These are phyloP conservation scores for Pecoramyces ruminantium DNA, from an alignment of 192 early-diverging fungal genomes.

Conservation along the genomic window DNA sequence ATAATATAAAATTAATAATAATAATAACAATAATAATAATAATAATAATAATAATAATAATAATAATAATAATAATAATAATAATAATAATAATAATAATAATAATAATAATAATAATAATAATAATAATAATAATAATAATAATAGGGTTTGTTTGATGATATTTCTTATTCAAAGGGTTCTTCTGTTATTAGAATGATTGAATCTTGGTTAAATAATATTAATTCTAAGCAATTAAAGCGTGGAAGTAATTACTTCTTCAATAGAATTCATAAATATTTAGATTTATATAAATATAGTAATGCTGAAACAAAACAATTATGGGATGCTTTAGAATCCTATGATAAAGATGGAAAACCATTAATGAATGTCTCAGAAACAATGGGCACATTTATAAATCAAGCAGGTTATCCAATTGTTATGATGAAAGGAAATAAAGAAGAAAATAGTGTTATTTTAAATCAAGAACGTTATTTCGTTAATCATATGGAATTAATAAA, in stretches of 20 bases:
- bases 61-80: too few relatives aligned
- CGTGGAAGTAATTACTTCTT: background rate
- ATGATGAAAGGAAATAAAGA: background rate
- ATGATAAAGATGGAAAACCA: background rate
- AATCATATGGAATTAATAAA: background rate
- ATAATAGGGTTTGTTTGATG: background rate
- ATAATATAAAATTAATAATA: conserved; percentile 13
- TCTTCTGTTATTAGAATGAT: background rate
- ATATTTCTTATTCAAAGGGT: background rate
- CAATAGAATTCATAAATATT: background rate
- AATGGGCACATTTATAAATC: background rate
- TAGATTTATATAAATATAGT: background rate
- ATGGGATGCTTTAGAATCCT: background rate
- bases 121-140: too few relatives aligned
- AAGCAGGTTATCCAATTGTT: background rate
- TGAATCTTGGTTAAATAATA: background rate
- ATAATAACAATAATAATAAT: too few relatives aligned
- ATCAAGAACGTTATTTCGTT: background rate
- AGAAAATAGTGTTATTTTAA: background rate
- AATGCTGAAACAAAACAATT: background rate
- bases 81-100: too few relatives aligned
- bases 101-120: too few relatives aligned
- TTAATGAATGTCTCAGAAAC: background rate
- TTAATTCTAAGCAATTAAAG: background rate
- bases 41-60: too few relatives aligned